Evolutionary conservation across 257 asterid species (phyloP), one percentile per base, ranked within the genome.

Genomic region (Anisodus tanguticus): DNA sequence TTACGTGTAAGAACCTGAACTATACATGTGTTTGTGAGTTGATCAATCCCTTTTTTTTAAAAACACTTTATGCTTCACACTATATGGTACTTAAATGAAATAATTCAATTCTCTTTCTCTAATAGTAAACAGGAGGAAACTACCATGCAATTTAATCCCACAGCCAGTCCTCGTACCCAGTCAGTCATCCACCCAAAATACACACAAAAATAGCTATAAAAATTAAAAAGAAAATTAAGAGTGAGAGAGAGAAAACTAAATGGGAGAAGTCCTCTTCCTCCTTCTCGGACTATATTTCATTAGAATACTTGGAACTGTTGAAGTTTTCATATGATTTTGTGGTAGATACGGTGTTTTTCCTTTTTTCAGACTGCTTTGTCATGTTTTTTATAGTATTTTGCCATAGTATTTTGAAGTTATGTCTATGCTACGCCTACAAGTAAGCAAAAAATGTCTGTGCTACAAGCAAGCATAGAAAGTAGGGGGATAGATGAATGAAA

Each of bases 81-180:
- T 66, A 31, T 66, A 31, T 66, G 72, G 54, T 19, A 47, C 9
- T 17, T 71, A n/a, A 72, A 72, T 45, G 80, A 72, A 72, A 72
- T 71, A 4, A 45, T 72, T 72, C 37, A 2, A 47, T 45, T 72
- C 26, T 72, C 58, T 45, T 45, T 19, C 80, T 72, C 80, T 10
- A 72, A 72, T 10, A 9, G 35, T 31, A 1, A 9, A 17, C 35
- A 4, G 17, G 9, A 35, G 74, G 10, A 68, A 66, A 35, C 39
- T 66, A 26, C n/a, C n/a, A 31, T 26, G 26, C 12, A 2, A n/a
- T n/a, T 60, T 60, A 60, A n/a, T 60, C 67, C 67, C 67, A 60
- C 19, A 3, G 47, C 43, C 71, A 64, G 43, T 64, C 43, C 71
- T 31, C 37, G 2, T 9, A 31, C 16, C 69, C 35, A 31, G 35